Evolutionary conservation across 1,284 basidiomycete genomes (phyloP).

Genomic region (Garcileccinum viscosum): DNA sequence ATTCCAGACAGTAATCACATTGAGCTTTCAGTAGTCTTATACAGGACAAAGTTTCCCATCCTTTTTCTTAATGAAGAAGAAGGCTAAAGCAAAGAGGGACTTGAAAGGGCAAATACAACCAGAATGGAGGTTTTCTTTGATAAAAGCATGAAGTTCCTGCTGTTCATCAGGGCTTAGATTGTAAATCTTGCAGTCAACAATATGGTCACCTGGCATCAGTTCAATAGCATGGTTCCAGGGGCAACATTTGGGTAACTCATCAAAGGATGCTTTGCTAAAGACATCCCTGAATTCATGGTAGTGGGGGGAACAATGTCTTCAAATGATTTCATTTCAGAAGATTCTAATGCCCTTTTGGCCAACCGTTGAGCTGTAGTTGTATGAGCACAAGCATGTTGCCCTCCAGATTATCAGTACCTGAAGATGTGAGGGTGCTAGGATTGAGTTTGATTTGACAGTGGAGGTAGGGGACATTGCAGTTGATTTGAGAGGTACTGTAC

Average conservation of each 20-base stretch:
- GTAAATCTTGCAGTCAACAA: too few relatives aligned
- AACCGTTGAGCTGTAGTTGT: background rate
- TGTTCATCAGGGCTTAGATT: background rate
- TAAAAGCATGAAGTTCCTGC: background rate
- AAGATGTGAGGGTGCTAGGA: too few relatives aligned
- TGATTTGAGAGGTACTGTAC: slow-evolving; percentile 7
- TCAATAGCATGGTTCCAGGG: slow-evolving; percentile 10
- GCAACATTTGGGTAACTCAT: background rate
- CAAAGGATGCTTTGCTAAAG: slow-evolving; percentile 8
- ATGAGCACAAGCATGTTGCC: background rate
- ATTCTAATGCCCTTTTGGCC: background rate
- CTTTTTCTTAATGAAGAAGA: background rate
- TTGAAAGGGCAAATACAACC: background rate
- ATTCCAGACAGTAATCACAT: background rate
- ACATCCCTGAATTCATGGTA: background rate
- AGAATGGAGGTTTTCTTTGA: background rate
- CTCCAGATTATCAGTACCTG: background rate
- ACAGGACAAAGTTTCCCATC: background rate
- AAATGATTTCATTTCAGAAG: background rate
- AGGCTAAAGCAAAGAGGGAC: too few relatives aligned
- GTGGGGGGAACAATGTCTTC: background rate
- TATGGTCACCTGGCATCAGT: slow-evolving; percentile 4
- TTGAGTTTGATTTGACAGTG: too few relatives aligned
- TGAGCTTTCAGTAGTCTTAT: background rate
- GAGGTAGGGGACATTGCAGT: too few relatives aligned